A percentile compares a stretch with the other conserved stretches of the same genome.
Evolutionary conservation across 2,329 filamentous ascomycete genomes (phyloP).

Genomic region (Pseudovirgaria hyperparasitica): DNA sequence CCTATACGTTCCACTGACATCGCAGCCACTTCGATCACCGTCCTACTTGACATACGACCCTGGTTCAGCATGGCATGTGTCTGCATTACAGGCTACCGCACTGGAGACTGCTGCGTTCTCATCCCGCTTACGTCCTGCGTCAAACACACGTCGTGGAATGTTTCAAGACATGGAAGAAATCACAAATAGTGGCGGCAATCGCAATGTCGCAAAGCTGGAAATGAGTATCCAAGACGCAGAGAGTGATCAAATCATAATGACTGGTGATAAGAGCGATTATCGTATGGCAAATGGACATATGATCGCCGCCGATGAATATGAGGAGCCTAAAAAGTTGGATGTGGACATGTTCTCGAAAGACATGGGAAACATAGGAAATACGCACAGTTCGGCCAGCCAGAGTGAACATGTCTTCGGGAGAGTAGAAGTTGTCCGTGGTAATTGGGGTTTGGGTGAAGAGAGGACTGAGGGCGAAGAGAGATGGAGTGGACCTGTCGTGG

Average conservation of each 20-base stretch:
- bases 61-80: slow-evolving; percentile 64
- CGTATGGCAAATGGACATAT: slow-evolving; percentile 17
- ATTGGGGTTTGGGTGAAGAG: too few relatives aligned
- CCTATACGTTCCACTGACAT: slow-evolving; percentile 59
- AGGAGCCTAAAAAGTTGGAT: slow-evolving; percentile 18
- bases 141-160: slow-evolving; percentile 31
- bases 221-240: slow-evolving; percentile 44
- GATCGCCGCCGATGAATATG: slow-evolving; percentile 19
- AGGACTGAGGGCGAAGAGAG: too few relatives aligned
- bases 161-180: slow-evolving; percentile 52
- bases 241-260: too few relatives aligned
- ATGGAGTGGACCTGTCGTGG: too few relatives aligned
- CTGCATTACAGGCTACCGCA: slow-evolving; percentile 62
- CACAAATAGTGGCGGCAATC: slow-evolving; percentile 64
- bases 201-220: slow-evolving; percentile 62
- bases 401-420: slow-evolving; percentile 10
- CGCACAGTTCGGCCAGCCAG: slow-evolving; percentile 21
- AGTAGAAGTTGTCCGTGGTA: too few relatives aligned
- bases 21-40: slow-evolving; percentile 46
- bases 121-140: slow-evolving; percentile 48
- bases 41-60: slow-evolving; percentile 46
- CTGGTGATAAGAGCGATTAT: background rate
- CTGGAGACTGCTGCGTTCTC: slow-evolving; percentile 70
- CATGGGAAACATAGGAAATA: slow-evolving; percentile 21
- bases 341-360: slow-evolving; percentile 23